Evolutionary conservation across 345 rosid species (phyloP).

Genomic region (Brassica juncea): DNA sequence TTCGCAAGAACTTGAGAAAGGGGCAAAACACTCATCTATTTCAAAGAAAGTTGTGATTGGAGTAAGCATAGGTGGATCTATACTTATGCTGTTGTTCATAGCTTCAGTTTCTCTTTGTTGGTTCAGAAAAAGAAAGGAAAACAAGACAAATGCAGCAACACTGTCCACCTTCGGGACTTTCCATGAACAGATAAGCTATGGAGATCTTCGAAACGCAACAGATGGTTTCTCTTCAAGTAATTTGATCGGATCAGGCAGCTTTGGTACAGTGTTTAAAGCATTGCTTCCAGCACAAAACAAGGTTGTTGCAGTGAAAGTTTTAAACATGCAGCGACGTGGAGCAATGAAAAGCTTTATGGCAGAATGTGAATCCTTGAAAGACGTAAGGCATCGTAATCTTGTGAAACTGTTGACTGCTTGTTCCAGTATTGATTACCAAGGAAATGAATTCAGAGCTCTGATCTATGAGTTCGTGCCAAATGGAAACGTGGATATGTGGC

Average conservation of each 20-base stretch:
- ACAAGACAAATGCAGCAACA: not conserved
- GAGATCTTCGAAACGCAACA: not conserved
- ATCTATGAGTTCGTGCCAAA: slow-evolving; percentile 51
- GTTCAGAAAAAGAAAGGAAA: not conserved
- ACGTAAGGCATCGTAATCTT: slow-evolving; percentile 51
- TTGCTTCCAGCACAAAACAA: not conserved
- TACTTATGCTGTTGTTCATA: not conserved
- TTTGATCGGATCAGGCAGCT: not conserved
- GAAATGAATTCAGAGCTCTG: slow-evolving; percentile 55
- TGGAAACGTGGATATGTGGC: slow-evolving; percentile 50
- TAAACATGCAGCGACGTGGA: slow-evolving; percentile 44
- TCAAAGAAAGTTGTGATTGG: not conserved
- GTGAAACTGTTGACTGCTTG: slow-evolving; percentile 52
- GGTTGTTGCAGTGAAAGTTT: slow-evolving; percentile 41
- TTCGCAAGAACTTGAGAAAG: not conserved
- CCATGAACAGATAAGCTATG: not conserved
- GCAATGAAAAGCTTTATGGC: not conserved
- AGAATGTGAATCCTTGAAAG: slow-evolving; percentile 46
- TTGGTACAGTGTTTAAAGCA: slow-evolving; percentile 19
- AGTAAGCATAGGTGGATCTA: not conserved
- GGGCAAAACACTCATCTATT: not conserved
- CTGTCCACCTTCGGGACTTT: not conserved
- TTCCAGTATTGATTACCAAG: slow-evolving; percentile 46
- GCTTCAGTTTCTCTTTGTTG: not conserved
- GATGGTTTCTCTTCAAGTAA: slow-evolving; percentile 10